These are phyloP conservation scores for Chrysoporthe deuterocubensis DNA, from an alignment of 2,329 filamentous ascomycete genomes.

Conservation along the genomic window DNA sequence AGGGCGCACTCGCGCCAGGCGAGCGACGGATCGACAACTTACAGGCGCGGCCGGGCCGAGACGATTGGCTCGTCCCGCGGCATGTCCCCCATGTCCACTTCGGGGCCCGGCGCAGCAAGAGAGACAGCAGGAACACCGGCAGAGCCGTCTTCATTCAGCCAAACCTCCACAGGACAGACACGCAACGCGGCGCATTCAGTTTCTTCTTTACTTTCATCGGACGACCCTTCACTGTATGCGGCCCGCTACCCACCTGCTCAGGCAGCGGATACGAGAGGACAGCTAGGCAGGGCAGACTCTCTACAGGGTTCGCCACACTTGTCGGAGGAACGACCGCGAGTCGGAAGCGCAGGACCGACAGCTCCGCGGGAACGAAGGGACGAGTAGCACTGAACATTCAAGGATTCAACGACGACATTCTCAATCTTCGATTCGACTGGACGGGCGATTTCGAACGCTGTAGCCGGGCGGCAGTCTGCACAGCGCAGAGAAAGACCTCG, in stretches of 20 bases:
- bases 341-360: constrained; percentile 39
- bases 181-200: constrained; percentile 47
- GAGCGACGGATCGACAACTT: constrained; percentile 58
- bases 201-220: constrained; percentile 49
- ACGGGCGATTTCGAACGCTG: constrained; percentile 11
- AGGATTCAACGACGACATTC: constrained; percentile 11
- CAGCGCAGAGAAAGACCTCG: neutral
- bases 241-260: constrained; percentile 33
- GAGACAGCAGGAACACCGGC: constrained; percentile 39
- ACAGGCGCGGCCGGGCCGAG: constrained; percentile 43
- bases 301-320: constrained; percentile 39
- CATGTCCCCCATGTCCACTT: constrained; percentile 41
- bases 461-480: neutral
- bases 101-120: constrained; percentile 39
- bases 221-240: constrained; percentile 40
- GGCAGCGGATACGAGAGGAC: constrained; percentile 35
- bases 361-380: constrained; percentile 38
- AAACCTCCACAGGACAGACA: constrained; percentile 31
- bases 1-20: constrained; percentile 66
- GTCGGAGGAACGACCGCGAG: constrained; percentile 42
- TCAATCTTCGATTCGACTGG: neutral
- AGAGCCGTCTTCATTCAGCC: constrained; percentile 32
- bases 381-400: constrained; percentile 37
- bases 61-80: constrained; percentile 41
- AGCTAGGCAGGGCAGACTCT: constrained; percentile 36